Evolutionary conservation across 139 green algal species (phyloP), one percentile per base, ranked within the genome.

Genomic region (Klebsormidium nitens): DNA sequence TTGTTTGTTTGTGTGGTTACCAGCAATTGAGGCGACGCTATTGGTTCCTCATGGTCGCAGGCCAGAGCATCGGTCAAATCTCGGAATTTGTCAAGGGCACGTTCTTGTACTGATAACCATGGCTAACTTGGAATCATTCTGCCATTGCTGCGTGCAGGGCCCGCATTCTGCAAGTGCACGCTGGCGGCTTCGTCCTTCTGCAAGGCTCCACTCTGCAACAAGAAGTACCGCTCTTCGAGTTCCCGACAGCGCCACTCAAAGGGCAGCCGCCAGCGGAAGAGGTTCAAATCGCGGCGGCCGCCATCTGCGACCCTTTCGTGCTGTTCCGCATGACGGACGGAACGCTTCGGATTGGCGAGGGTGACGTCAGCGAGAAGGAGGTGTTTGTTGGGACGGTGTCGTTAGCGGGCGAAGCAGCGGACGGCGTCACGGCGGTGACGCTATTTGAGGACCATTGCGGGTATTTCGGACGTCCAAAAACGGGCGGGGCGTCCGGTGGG

Each of bases 261-360:
- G 56, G 56, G 17, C 19, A 37, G 66, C 8, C 63, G 81, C 3
- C 69, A 84, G 66, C 40, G 2, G 37, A 60, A 1, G 58, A 58
- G 4, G 32, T 78, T 8, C 69, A 39, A 34, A 85, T 91, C 40
- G 32, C 57, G 5, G 71, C 70, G 17, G 88, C 84, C 0, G 58
- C 83, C 36, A 70, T 93, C 28, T 35, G 29, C 0, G 83, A 91
- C 49, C 83, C 84, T 0, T 89, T 85, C 52, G 72, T 91, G 0
- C 64, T 90, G 42, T 64, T 92, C 36, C 71, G 71, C 14, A 69
- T 95, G n/a, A 81, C 74, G 14, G 69, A 86, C 23, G 82, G 85
- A 46, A 46, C 49, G 1, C 34, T 81, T 1, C 35, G 35, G 14
- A 29, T 81, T 11, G 23, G 66, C 23, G 17, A 44, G 11, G 56